phyloP scores from a whole-genome alignment of 352 stramenopile species.

The Pythium aquatile region DNA sequence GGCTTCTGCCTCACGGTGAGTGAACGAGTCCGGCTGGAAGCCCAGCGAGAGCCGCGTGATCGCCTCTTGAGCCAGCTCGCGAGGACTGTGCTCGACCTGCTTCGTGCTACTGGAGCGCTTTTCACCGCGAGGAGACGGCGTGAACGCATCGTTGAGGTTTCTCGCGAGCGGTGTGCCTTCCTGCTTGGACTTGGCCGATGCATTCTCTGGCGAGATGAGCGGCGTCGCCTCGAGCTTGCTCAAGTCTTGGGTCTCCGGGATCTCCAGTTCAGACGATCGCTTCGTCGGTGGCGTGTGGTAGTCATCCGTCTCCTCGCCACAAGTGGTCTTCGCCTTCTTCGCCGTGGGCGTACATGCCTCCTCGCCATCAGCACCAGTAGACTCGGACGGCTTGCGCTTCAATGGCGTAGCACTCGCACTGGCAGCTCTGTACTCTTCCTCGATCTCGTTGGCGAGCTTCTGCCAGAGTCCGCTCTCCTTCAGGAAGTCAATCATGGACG shows the following conservation, averaged over 20 bases:
- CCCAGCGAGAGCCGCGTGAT: slow-evolving; percentile 52
- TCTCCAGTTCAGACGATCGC: not conserved
- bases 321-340: slow-evolving; percentile 13
- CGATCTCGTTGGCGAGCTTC: slow-evolving; percentile 38
- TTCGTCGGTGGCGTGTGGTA: slow-evolving; percentile 14
- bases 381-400: slow-evolving; percentile 17
- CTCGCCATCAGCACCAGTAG: not conserved
- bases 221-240: not conserved
- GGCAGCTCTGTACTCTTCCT: not conserved
- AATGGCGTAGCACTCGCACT: not conserved
- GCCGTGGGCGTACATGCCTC: slow-evolving; percentile 6
- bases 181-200: slow-evolving; percentile 9
- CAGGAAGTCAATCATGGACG: slow-evolving; percentile 47
- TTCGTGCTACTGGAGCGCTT: slow-evolving; percentile 23
- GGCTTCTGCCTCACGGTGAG: slow-evolving; percentile 62
- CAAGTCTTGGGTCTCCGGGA: slow-evolving; percentile 14
- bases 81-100: slow-evolving; percentile 12
- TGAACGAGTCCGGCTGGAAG: slow-evolving; percentile 44
- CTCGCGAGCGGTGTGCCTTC: slow-evolving; percentile 4
- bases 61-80: slow-evolving; percentile 30
- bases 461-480: slow-evolving; percentile 51
- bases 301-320: not conserved
- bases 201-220: slow-evolving; percentile 23
- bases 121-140: slow-evolving; percentile 45
- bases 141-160: slow-evolving; percentile 35